These are phyloP conservation scores for Trichoderma virens DNA, from an alignment of 495 filamentous ascomycete species.

Conservation along the genomic window DNA sequence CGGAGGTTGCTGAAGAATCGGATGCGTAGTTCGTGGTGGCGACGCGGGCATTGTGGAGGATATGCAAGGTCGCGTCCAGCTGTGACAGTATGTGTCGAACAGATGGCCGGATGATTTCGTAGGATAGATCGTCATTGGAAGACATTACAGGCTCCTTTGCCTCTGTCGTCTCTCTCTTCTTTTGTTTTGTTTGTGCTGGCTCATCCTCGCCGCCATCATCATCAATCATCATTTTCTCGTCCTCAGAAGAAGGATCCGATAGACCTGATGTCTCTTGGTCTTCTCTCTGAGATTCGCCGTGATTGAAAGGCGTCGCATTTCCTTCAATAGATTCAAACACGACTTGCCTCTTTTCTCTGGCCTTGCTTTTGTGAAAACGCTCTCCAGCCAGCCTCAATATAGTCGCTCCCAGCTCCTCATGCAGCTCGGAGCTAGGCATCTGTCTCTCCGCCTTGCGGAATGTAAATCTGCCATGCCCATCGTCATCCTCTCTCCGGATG, in stretches of 20 bases:
- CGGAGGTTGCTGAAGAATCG: slow-evolving; percentile 26
- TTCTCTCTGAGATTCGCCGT: background rate
- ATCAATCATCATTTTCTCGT: slow-evolving; percentile 10
- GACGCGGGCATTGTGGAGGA: slow-evolving; percentile 56
- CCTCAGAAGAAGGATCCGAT: background rate
- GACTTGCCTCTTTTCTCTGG: slow-evolving; percentile 1
- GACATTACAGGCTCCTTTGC: slow-evolving; percentile 21
- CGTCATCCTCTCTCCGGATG: slow-evolving; percentile 26
- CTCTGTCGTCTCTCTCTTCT: slow-evolving; percentile 13
- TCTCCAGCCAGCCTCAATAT: slow-evolving; percentile 59
- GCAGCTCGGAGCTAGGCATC: slow-evolving; percentile 49
- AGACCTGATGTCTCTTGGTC: background rate
- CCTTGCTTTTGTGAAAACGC: slow-evolving; percentile 33
- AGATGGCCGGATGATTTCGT: slow-evolving; percentile 52
- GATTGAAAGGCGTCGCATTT: background rate
- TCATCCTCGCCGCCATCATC: slow-evolving; percentile 19
- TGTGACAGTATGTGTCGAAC: slow-evolving; percentile 55
- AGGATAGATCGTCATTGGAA: slow-evolving; percentile 51
- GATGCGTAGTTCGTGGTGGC: slow-evolving; percentile 29
- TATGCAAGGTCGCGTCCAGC: slow-evolving; percentile 57
- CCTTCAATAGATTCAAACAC: slow-evolving; percentile 11
- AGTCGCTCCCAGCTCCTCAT: slow-evolving; percentile 57
- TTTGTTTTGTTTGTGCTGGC: slow-evolving; percentile 17
- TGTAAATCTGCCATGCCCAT: slow-evolving; percentile 41
- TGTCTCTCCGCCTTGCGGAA: slow-evolving; percentile 32